Evolutionary conservation across 139 green algal genomes (phyloP).

Genomic region (Pedinophyceae sp.): DNA sequence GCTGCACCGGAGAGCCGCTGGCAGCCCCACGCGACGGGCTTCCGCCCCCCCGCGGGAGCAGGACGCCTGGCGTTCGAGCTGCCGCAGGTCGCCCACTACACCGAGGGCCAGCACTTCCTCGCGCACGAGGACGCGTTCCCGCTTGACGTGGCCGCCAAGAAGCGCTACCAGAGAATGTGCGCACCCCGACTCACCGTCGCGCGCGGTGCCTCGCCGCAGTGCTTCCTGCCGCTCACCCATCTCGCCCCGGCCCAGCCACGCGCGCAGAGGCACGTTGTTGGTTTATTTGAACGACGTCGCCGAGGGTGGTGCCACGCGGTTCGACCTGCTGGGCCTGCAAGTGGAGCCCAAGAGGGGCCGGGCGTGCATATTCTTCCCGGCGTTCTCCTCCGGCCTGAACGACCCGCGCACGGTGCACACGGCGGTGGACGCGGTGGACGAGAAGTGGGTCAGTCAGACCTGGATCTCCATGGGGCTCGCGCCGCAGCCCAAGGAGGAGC

Average conservation of each 20-base stretch:
- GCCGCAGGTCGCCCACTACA: constrained; percentile 44
- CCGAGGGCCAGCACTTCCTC: constrained; percentile 41
- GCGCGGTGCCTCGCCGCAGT: too few species aligned
- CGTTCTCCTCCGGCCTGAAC: constrained; percentile 34
- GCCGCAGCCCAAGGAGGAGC: too few species aligned
- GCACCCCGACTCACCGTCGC: too few species aligned
- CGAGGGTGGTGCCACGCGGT: constrained; percentile 38
- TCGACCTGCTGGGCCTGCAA: constrained; percentile 39
- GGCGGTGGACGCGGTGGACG: constrained; percentile 32
- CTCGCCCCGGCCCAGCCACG: too few species aligned
- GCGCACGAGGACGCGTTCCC: constrained; percentile 57
- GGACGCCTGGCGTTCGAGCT: constrained; percentile 41
- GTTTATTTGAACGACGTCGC: constrained; percentile 49
- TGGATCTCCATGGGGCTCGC: constrained; percentile 36
- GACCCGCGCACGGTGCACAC: constrained; percentile 53
- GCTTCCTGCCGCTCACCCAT: too few species aligned
- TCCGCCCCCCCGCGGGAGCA: constrained; percentile 28
- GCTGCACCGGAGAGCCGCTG: constrained; percentile 5
- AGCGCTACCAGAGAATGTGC: constrained; percentile 66
- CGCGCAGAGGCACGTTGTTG: constrained; percentile 52
- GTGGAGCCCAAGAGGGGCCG: constrained; percentile 33
- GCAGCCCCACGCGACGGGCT: constrained; percentile 28
- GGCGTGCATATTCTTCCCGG: constrained; percentile 63
- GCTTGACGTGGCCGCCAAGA: constrained; percentile 19
- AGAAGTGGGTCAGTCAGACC: constrained; percentile 60